Evolutionary conservation across 805 yeast species (phyloP).

Genomic region (Sugiyamaella smithiae): DNA sequence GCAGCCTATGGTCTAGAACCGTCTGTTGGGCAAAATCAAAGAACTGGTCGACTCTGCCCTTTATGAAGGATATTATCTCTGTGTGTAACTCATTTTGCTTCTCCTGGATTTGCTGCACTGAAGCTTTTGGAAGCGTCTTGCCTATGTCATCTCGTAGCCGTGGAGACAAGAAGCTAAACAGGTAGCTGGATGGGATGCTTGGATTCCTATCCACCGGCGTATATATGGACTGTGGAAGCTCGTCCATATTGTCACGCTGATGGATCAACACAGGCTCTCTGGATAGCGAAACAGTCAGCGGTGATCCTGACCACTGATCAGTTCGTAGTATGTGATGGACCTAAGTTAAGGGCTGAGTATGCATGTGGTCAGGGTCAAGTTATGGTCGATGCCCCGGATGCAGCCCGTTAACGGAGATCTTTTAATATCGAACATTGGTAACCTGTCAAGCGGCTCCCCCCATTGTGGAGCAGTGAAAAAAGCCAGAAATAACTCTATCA

Average conservation of each 20-base stretch:
- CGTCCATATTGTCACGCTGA: slow-evolving; percentile 17
- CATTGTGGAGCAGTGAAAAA: no score
- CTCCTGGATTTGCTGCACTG: slow-evolving; percentile 10
- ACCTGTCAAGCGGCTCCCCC: no score
- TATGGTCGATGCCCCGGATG: slow-evolving; percentile 1
- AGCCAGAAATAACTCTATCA: no score
- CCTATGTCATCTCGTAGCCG: slow-evolving; percentile 15
- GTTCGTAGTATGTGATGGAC: background rate
- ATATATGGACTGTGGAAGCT: slow-evolving; percentile 20
- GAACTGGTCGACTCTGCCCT: slow-evolving; percentile 15
- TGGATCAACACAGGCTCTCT: background rate
- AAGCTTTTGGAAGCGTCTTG: slow-evolving; percentile 10
- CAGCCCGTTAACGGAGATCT: no score
- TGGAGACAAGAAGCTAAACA: slow-evolving; percentile 18
- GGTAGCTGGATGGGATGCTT: slow-evolving; percentile 19
- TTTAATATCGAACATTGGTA: no score
- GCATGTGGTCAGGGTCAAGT: slow-evolving; percentile 1
- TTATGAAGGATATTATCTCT: slow-evolving; percentile 18
- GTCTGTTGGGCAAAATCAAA: slow-evolving; percentile 14
- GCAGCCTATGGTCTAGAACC: slow-evolving; percentile 8
- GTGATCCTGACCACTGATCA: no score
- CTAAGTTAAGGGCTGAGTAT: background rate
- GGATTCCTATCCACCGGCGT: slow-evolving; percentile 18
- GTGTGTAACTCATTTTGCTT: slow-evolving; percentile 17
- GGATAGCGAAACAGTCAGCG: background rate